A percentile compares a stretch with the other conserved stretches of the same genome.
Conservation (phyloP, 352 stramenopile genomes). For the Phytophthora niederhauseri region DNA sequence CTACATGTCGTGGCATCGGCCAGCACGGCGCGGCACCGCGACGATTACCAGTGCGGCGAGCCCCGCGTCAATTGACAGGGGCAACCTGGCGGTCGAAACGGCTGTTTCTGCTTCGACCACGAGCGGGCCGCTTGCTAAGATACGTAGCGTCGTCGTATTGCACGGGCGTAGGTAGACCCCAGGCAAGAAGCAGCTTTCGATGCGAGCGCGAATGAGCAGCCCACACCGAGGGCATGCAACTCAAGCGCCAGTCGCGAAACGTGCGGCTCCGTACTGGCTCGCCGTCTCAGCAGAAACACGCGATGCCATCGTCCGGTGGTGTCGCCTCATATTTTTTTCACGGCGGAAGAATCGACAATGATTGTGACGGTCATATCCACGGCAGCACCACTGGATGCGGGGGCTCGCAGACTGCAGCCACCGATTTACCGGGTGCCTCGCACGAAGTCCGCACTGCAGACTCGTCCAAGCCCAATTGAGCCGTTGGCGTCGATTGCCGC, state of each 20-base stretch:
- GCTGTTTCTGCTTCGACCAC: slow-evolving; percentile 28
- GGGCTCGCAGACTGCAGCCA: neutral
- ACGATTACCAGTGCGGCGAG: neutral
- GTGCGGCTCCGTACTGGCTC: neutral
- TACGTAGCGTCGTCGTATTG: slow-evolving; percentile 15
- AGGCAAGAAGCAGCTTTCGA: neutral
- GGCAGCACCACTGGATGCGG: neutral
- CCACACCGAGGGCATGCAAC: neutral
- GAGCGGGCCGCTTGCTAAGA: slow-evolving; percentile 16
- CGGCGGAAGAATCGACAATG: neutral
- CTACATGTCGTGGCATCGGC: neutral
- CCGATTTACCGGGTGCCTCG: neutral
- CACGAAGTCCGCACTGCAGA: neutral
- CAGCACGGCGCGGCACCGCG: neutral
- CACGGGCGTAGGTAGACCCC: neutral
- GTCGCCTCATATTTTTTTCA: slow-evolving; percentile 4
- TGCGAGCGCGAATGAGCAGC: neutral
- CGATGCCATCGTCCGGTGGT: slow-evolving; percentile 24
- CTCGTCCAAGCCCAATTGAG: neutral
- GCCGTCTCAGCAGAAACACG: slow-evolving; percentile 23
- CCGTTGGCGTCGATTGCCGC: neutral
- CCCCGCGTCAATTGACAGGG: slow-evolving; percentile 12
- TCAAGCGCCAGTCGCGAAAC: neutral
- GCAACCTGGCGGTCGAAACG: slow-evolving; percentile 4
- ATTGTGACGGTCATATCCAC: slow-evolving; percentile 6